phyloP scores from a whole-genome alignment of 768 basidiomycete species.

The Termitomyces sp. region DNA sequence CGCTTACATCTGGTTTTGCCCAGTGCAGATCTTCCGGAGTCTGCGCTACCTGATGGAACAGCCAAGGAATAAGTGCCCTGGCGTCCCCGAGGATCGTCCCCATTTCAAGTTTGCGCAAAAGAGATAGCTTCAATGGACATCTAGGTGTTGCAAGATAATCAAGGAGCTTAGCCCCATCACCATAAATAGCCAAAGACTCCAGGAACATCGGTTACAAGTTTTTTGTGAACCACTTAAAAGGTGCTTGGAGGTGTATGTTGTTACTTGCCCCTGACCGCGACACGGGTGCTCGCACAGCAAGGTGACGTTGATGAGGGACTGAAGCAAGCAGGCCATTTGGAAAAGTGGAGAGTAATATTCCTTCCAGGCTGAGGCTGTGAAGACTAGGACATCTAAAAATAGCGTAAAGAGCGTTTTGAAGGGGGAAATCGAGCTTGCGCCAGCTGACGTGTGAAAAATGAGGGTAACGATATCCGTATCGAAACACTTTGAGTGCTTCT shows the following conservation, averaged over 20 bases:
- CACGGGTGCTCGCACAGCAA: not conserved
- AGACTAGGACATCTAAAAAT: not conserved
- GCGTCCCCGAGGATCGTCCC: not conserved
- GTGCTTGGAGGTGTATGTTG: too few species aligned
- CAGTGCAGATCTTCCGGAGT: not conserved
- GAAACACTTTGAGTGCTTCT: not conserved
- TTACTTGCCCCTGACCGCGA: not conserved
- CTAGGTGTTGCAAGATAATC: not conserved
- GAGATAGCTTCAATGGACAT: not conserved
- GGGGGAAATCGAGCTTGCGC: not conserved
- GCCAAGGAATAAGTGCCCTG: not conserved
- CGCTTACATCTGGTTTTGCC: not conserved
- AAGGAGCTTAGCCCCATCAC: not conserved
- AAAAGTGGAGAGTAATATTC: not conserved
- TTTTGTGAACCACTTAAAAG: not conserved
- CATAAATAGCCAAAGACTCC: not conserved
- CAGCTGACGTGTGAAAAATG: not conserved
- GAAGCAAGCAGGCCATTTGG: not conserved
- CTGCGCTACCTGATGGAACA: not conserved
- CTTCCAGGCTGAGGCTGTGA: not conserved
- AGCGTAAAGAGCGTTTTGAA: not conserved
- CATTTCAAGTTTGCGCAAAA: not conserved
- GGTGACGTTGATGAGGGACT: not conserved
- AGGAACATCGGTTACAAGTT: not conserved
- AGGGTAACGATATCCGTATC: not conserved